These are phyloP conservation scores for Apiotrichum veenhuisii DNA, from an alignment of 1,284 basidiomycete species.

Conservation along the genomic window DNA sequence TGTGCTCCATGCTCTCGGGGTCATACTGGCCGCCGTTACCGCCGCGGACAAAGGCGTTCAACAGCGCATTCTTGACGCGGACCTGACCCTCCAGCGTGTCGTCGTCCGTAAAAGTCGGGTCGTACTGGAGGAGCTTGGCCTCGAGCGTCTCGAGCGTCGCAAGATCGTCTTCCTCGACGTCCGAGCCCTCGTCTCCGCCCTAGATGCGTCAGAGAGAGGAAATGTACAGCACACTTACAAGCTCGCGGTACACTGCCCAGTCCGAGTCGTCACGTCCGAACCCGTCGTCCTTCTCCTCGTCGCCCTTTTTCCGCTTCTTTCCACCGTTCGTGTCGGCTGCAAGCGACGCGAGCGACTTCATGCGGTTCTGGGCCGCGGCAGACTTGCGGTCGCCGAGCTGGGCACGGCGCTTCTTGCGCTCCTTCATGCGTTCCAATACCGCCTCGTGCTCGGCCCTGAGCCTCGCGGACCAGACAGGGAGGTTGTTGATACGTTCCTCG, in stretches of 20 bases:
- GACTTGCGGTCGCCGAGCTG: conserved; percentile 89
- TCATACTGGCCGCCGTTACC: conserved; percentile 59
- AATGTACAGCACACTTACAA: conserved; percentile 56
- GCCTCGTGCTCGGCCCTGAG: conserved; percentile 71
- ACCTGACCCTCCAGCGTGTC: conserved; percentile 77
- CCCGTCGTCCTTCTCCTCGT: conserved; percentile 69
- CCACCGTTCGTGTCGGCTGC: conserved; percentile 67
- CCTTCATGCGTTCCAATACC: conserved; percentile 79
- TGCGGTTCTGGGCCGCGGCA: conserved; percentile 88
- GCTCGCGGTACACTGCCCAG: conserved; percentile 97
- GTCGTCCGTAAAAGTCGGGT: conserved; percentile 74
- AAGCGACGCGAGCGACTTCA: conserved; percentile 93
- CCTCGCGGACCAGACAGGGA: conserved; percentile 66
- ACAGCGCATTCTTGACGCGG: conserved; percentile 72
- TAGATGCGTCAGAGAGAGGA: conserved; percentile 30
- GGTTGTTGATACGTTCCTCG: conserved; percentile 69
- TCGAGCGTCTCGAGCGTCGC: conserved; percentile 71
- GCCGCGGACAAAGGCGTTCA: conserved; percentile 70
- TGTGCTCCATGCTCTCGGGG: conserved; percentile 58
- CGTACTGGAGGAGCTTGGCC: conserved; percentile 72
- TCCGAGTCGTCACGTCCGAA: conserved; percentile 95
- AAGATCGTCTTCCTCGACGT: conserved; percentile 92
- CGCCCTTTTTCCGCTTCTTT: conserved; percentile 72
- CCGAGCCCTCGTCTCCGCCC: conserved; percentile 81
- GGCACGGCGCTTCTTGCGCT: conserved; percentile 72